Conservation (phyloP, 345 rosid genomes). For the Gossypium rotundifolium region DNA sequence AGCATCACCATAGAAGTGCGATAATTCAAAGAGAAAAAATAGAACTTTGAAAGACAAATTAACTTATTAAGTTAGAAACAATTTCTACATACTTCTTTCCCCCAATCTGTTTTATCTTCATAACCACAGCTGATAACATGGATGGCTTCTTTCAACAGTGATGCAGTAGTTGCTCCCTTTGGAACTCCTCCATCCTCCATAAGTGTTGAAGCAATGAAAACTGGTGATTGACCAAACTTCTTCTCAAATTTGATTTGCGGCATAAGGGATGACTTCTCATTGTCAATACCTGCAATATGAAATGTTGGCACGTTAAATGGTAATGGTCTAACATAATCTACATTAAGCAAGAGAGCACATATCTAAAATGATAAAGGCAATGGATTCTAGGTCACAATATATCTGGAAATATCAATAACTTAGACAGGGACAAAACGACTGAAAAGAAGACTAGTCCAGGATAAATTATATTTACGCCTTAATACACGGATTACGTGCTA, state of each 20-base stretch:
- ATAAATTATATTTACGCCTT: background rate
- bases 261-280: conserved; percentile 39
- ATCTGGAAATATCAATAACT: background rate
- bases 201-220: conserved; percentile 40
- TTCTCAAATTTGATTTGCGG: conserved; percentile 49
- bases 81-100: conserved; percentile 43
- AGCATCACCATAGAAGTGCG: background rate
- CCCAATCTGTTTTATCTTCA: conserved; percentile 74
- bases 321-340: conserved; percentile 1
- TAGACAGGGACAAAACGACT: background rate
- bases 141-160: conserved; percentile 65
- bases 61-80: background rate
- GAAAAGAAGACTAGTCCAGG: background rate
- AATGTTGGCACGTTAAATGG: background rate
- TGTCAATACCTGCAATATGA: conserved; percentile 33
- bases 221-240: conserved; percentile 53
- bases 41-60: background rate
- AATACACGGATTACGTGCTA: background rate
- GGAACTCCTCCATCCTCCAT: conserved; percentile 55
- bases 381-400: background rate
- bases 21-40: background rate
- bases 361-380: background rate
- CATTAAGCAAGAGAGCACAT: background rate
- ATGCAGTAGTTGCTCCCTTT: conserved; percentile 37
- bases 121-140: conserved; percentile 69